phyloP scores from a whole-genome alignment of 257 asterid species.

The Plantago ovata region DNA sequence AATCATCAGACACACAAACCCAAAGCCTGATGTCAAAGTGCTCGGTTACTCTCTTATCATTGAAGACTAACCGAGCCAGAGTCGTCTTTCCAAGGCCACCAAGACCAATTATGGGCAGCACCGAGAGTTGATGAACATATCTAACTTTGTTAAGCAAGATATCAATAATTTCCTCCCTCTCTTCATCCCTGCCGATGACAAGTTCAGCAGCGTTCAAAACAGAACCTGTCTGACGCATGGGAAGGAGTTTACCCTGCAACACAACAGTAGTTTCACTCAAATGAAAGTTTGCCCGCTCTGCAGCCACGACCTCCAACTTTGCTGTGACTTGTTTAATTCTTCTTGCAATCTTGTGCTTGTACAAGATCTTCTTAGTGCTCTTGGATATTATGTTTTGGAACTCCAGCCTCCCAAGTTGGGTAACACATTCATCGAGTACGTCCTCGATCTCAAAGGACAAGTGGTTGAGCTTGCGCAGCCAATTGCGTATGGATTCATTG shows the following conservation, averaged over 20 bases:
- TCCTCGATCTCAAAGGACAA: slow-evolving; percentile 24
- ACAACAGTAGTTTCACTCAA: not conserved
- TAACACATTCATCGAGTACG: slow-evolving; percentile 24
- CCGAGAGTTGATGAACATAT: slow-evolving; percentile 4
- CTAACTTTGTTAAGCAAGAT: slow-evolving; percentile 17
- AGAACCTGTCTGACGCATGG: slow-evolving; percentile 29
- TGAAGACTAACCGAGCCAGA: slow-evolving; percentile 18
- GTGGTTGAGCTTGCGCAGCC: slow-evolving; percentile 13
- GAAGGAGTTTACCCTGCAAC: not conserved
- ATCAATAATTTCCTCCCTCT: slow-evolving; percentile 22
- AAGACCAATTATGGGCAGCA: slow-evolving; percentile 24
- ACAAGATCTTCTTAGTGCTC: not conserved
- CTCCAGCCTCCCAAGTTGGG: slow-evolving; percentile 3
- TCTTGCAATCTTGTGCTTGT: not conserved
- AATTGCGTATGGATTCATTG: too few relatives aligned
- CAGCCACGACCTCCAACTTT: slow-evolving; percentile 2
- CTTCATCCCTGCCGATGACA: slow-evolving; percentile 27
- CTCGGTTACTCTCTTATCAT: slow-evolving; percentile 2
- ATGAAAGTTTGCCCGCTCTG: slow-evolving; percentile 9
- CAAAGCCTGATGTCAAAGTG: slow-evolving; percentile 22
- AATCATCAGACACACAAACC: slow-evolving; percentile 32
- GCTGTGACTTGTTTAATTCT: not conserved
- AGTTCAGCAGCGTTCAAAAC: slow-evolving; percentile 13
- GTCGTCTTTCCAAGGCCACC: slow-evolving; percentile 26
- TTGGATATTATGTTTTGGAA: not conserved